Base-by-base conservation (phyloP, 208 protist species). In the Endotrypanum monterogeii region DNA sequence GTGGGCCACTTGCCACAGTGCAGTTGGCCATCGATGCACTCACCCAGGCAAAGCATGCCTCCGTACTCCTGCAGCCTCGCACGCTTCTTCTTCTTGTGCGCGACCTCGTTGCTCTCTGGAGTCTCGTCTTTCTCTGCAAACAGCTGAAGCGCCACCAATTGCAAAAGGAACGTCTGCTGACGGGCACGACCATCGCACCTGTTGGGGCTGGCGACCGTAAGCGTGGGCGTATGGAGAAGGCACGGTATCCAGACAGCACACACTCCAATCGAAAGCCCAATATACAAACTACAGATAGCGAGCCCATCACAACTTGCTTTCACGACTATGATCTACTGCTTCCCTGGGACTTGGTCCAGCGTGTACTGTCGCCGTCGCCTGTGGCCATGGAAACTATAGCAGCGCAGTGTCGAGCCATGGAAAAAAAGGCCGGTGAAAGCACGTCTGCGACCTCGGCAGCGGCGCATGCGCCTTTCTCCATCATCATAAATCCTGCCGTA, bases 401-500 rank as follows among this genome's bases (percentile, higher is more conserved):
- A 28, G 52, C 66, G 39, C 61, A 32, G 18, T 76, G 68, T 66
- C 35, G 35, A 25, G 23, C 30, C 56, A 30, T 23, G 4, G 50
- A 73, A 23, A 23, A 39, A 4, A 50, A n/a, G 11, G 54, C 37
- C 2, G 23, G n/a, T 8, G n/a, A 20, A 6, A 1, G 12, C 11
- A 7, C 51, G 6, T 41, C 68, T 14, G 14, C 28, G n/a, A 14
- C 18, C 11, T 18, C 20, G 5, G 41, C 50, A n/a, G 32, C 41
- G 28, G 37, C 48, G 14, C 20, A 9, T 28, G 23, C 39, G 9
- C 2, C 82, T 52, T 25, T 89, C 51, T 67, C 84, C 41, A 66
- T 94, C 48, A 69, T 94, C n/a, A 80, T 92, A 41, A 89, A 84
- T 54, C 87, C 89, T 51, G 83, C 85, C 32, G 65, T 84, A 16